Percentiles rank a stretch among this genome's conserved stretches.
These are phyloP conservation scores for Ophiostoma populinum DNA, from an alignment of 2,329 filamentous ascomycete genomes.

Conservation along the genomic window DNA sequence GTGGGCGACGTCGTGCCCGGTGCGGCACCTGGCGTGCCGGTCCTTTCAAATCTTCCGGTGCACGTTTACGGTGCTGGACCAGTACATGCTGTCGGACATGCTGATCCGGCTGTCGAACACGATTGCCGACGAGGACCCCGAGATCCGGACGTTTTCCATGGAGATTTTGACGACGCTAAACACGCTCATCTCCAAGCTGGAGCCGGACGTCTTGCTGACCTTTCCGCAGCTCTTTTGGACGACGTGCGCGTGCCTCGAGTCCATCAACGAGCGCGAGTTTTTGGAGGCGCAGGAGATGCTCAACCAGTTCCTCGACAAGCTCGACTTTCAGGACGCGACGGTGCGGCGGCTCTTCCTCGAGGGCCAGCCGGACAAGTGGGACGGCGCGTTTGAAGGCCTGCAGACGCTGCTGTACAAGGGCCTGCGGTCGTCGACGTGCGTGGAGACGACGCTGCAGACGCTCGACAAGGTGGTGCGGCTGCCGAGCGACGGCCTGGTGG, in stretches of 20 bases:
- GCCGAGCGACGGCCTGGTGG: constrained; percentile 65
- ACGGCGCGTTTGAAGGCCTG: constrained; percentile 72
- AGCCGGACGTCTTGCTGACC: constrained; percentile 60
- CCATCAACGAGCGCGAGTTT: constrained; percentile 91
- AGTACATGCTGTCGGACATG: constrained; percentile 93
- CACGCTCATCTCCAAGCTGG: constrained; percentile 73
- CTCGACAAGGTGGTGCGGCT: constrained; percentile 65
- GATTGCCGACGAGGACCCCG: constrained; percentile 82
- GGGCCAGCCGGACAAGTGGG: constrained; percentile 72
- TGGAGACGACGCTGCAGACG: constrained; percentile 59
- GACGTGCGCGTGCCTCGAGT: constrained; percentile 87
- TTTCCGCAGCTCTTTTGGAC: constrained; percentile 98
- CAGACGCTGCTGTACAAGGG: constrained; percentile 83
- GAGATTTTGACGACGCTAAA: constrained; percentile 91
- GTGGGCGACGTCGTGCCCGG: constrained; percentile 94
- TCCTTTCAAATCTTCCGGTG: constrained; percentile 97
- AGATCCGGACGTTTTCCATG: constrained; percentile 95
- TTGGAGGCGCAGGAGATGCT: constrained; percentile 84
- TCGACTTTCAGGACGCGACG: constrained; percentile 57
- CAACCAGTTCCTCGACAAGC: constrained; percentile 65
- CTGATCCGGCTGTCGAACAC: constrained; percentile 88
- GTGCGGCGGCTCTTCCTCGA: constrained; percentile 58
- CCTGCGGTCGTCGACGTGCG: constrained; percentile 66
- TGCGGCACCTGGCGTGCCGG: constrained; percentile 83
- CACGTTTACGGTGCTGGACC: constrained; percentile 77